Percentiles rank a stretch among this genome's conserved stretches.
phyloP scores from a whole-genome alignment of 2,329 filamentous ascomycete species.

The Hypomyces rosellus region DNA sequence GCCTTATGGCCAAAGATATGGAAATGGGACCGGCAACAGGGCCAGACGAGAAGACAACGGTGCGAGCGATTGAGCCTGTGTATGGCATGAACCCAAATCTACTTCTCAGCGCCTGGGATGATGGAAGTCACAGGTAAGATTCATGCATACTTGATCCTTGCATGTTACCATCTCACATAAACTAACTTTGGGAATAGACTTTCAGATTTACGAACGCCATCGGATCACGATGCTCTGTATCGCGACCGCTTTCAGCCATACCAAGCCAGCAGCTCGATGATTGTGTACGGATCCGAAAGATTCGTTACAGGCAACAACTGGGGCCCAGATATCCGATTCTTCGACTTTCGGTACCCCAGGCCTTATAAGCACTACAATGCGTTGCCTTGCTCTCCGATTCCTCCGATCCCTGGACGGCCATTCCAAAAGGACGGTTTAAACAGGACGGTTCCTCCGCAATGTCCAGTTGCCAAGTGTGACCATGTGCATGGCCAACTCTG shows the following conservation, averaged over 20 bases:
- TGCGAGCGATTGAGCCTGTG: conserved; percentile 42
- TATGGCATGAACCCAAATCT: conserved; percentile 32
- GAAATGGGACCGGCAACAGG: neutral
- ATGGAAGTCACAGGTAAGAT: conserved; percentile 40
- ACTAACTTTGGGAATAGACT: conserved; percentile 26
- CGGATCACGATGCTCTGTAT: conserved; percentile 41
- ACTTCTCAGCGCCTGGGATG: conserved; percentile 47
- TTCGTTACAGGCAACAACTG: conserved; percentile 45
- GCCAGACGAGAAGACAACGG: conserved; percentile 30
- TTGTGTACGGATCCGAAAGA: conserved; percentile 44
- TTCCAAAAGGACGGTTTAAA: neutral
- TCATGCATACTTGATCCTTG: neutral
- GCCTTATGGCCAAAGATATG: neutral
- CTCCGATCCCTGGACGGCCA: conserved; percentile 1
- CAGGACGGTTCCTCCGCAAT: conserved; percentile 21
- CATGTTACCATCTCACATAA: neutral
- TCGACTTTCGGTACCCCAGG: conserved; percentile 47
- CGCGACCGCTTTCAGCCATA: conserved; percentile 47
- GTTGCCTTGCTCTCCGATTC: conserved; percentile 35
- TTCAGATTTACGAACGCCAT: conserved; percentile 44
- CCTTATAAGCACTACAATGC: conserved; percentile 43
- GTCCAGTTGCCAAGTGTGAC: conserved; percentile 33
- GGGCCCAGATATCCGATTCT: conserved; percentile 40
- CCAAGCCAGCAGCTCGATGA: conserved; percentile 39
- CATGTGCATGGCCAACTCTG: conserved; percentile 29